Conservation (phyloP, 148 eudicot genomes). For the Dianthus caryophyllus region DNA sequence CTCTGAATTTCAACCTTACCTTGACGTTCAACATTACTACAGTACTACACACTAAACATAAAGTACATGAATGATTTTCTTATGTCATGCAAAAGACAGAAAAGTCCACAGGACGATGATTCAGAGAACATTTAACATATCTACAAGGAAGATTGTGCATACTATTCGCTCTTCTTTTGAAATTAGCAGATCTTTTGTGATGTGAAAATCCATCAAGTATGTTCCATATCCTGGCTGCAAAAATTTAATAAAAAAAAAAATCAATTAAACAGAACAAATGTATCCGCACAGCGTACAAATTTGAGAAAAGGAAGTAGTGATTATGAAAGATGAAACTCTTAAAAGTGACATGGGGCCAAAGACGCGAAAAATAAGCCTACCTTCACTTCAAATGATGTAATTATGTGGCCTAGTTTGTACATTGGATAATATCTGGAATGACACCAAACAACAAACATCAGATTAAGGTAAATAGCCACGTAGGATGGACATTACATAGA, state of each 20-base stretch:
- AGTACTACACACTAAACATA: background rate
- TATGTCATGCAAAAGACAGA: background rate
- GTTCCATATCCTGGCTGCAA: constrained; percentile 86
- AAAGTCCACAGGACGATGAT: too few species aligned
- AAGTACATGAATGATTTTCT: background rate
- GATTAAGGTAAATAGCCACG: constrained; percentile 4
- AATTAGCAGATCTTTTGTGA: constrained; percentile 38
- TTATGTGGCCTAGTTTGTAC: constrained; percentile 62
- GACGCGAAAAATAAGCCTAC: constrained; percentile 30
- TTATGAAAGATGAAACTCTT: background rate
- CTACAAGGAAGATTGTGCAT: constrained; percentile 24
- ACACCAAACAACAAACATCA: constrained; percentile 6
- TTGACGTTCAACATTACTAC: background rate
- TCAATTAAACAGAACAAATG: background rate
- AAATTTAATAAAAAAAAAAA: constrained; percentile 12
- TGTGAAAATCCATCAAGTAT: constrained; percentile 63
- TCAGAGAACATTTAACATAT: background rate
- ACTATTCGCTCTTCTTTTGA: constrained; percentile 61
- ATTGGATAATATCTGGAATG: constrained; percentile 73
- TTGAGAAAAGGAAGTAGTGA: background rate
- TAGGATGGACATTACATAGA: background rate
- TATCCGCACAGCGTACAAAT: background rate
- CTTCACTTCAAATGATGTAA: constrained; percentile 63
- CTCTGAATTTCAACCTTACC: background rate
- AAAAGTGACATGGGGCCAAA: constrained; percentile 11